A percentile compares a stretch with the other conserved stretches of the same genome.
These are phyloP conservation scores for Aquilaria agallochum DNA, from an alignment of 441 rosid species.

Conservation along the genomic window DNA sequence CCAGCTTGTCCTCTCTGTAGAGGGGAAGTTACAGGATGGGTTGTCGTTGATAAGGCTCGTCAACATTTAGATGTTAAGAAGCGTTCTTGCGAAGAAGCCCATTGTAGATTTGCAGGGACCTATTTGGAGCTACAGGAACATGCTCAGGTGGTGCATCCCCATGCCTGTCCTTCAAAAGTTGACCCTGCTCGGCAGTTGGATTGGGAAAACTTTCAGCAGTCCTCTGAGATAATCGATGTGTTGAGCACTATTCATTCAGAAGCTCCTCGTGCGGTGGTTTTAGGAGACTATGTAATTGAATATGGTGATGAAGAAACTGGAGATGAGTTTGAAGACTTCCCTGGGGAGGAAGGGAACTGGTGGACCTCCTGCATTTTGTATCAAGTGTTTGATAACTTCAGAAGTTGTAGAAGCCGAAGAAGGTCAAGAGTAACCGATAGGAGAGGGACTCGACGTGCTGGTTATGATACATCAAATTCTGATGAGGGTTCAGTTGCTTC, in stretches of 20 bases:
- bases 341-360: slow-evolving; percentile 76
- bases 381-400: slow-evolving; percentile 85
- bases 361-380: slow-evolving; percentile 97
- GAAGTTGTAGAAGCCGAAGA: slow-evolving; percentile 86
- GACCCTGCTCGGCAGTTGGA: slow-evolving; percentile 94
- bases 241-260: slow-evolving; percentile 97
- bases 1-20: slow-evolving; percentile 89
- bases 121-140: slow-evolving; percentile 66
- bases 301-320: slow-evolving; percentile 87
- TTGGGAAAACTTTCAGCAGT: slow-evolving; percentile 98
- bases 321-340: slow-evolving; percentile 88
- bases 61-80: slow-evolving; percentile 57
- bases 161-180: slow-evolving; percentile 81
- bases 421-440: slow-evolving; percentile 78
- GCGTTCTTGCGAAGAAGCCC: slow-evolving; percentile 76
- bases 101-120: slow-evolving; percentile 62
- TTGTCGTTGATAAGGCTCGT: slow-evolving; percentile 69
- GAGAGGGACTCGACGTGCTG: slow-evolving; percentile 67
- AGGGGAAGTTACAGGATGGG: slow-evolving; percentile 93
- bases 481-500: slow-evolving; percentile 93
- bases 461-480: slow-evolving; percentile 76
- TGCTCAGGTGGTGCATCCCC: slow-evolving; percentile 78
- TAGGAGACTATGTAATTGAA: slow-evolving; percentile 97
- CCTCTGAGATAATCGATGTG: slow-evolving; percentile 93
- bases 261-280: slow-evolving; percentile 89